A percentile compares a stretch with the other conserved stretches of the same genome.
Conservation (phyloP, 1,284 basidiomycete species). For the Cutaneotrichosporon sp. region DNA sequence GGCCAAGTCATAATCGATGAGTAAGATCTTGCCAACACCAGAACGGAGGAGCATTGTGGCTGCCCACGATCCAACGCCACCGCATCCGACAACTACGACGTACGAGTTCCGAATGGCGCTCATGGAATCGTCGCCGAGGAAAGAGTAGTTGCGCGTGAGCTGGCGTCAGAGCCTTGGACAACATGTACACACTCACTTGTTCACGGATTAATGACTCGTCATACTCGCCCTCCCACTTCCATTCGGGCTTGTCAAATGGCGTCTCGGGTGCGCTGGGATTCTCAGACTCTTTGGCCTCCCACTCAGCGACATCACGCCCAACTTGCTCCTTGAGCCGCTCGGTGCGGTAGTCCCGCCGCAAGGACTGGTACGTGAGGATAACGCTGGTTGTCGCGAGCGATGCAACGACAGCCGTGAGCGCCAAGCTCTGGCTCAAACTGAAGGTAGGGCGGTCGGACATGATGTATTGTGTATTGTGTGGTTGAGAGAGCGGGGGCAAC, state of each 20-base stretch:
- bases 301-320: conserved; percentile 49
- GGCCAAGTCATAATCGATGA: conserved; percentile 79
- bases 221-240: conserved; percentile 56
- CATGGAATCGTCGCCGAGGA: conserved; percentile 92
- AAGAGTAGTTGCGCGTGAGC: conserved; percentile 89
- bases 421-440: conserved; percentile 34
- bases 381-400: conserved; percentile 44
- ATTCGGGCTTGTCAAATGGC: conserved; percentile 18
- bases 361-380: conserved; percentile 50
- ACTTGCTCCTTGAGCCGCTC: conserved; percentile 50
- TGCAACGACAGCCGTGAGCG: conserved; percentile 46
- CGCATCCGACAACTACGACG: conserved; percentile 88
- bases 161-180: conserved; percentile 51
- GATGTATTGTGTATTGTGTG: neutral
- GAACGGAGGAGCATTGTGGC: conserved; percentile 85
- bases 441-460: conserved; percentile 1
- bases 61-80: conserved; percentile 93
- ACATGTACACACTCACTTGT: conserved; percentile 42
- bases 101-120: conserved; percentile 68
- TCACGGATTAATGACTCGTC: conserved; percentile 76
- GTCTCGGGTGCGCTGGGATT: conserved; percentile 7
- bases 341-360: conserved; percentile 47
- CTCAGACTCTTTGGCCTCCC: conserved; percentile 32
- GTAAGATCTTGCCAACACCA: conserved; percentile 53
- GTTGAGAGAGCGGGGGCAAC: neutral